Conservation (phyloP, 768 basidiomycete genomes). For the Mycena kentingensis region DNA sequence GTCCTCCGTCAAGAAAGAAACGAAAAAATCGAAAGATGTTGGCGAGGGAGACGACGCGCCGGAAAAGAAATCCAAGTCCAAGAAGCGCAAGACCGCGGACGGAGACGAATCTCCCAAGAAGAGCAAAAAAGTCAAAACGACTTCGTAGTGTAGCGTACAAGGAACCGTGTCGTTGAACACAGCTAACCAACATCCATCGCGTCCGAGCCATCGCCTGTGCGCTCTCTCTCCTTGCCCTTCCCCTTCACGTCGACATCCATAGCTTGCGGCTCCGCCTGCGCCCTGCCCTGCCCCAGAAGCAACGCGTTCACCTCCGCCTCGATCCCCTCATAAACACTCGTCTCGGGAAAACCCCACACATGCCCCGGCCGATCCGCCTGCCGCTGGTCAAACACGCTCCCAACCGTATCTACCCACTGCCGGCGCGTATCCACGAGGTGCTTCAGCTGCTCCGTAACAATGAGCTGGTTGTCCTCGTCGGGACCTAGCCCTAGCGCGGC, state of each 20-base stretch:
- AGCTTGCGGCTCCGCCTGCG: conserved; percentile 22
- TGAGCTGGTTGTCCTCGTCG: conserved; percentile 64
- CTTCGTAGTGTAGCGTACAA: conserved; percentile 12
- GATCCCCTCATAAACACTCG: conserved; percentile 75
- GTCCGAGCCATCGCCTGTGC: conserved; percentile 50
- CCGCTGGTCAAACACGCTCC: conserved; percentile 74
- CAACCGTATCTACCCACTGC: conserved; percentile 79
- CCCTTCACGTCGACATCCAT: conserved; percentile 30
- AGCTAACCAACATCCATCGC: conserved; percentile 78
- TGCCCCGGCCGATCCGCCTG: conserved; percentile 64
- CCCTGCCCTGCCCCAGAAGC: conserved; percentile 33
- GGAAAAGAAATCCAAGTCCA: conserved; percentile 46
- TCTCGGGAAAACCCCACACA: conserved; percentile 76
- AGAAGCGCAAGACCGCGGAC: conserved; percentile 46
- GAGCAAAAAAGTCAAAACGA: conserved; percentile 48
- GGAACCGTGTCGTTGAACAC: no score
- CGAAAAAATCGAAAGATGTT: neutral
- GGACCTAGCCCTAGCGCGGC: conserved; percentile 70
- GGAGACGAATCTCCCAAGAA: conserved; percentile 40
- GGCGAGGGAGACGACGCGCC: conserved; percentile 26
- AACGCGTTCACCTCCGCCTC: conserved; percentile 60
- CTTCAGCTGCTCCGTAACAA: conserved; percentile 67
- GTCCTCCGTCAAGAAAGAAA: no score
- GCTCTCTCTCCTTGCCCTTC: conserved; percentile 56
- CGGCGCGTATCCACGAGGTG: conserved; percentile 75